Base-by-base conservation (phyloP, 208 protist genomes). In the Acanthamoeba castellanii region DNA sequence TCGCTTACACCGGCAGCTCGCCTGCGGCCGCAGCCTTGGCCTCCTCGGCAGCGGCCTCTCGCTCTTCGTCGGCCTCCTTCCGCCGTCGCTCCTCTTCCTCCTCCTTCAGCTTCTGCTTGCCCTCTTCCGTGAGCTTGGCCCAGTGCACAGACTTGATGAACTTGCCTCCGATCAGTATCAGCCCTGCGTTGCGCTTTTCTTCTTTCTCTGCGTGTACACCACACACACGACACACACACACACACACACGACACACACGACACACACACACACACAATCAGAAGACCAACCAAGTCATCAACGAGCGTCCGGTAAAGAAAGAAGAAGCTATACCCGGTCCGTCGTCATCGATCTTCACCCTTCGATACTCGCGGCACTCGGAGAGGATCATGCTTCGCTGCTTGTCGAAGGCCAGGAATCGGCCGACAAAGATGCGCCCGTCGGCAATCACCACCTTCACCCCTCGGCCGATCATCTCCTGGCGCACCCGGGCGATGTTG, bases 101-200 rank as follows among this genome's bases (percentile, higher is more conserved):
- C 25, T 78, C 64, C 32, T 74, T 81, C 32, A 59, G 22, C 89
- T 93, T 93, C 89, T 81, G 37, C 66, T 93, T 93, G 27, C 52
- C 89, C 52, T 93, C 89, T 34, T 72, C 89, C 20, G 89, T 93
- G 4, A 93, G 34, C 68, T 93, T 55, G 47, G 89, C 89, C 66
- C 37, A 55, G 47, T 57, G 42, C 9, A 93, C 89, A 0, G 47
- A 27, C 37, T 74, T 81, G 42, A 93, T 81, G 89, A 27, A 81
- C 68, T 93, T 93, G 61, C 89, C 89, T 32, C 89, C 89, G 42
- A 93, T 93, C 61, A 93, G n/a, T 32, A 93, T 93, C 25, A 81
- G 42, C 34, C 89, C 89, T 37, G 89, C 89, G 30, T 93, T 93
- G 20, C 89, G 42, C 89, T 81, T 93, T 37, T 93, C 89, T 34